Base-by-base conservation (phyloP, 1,284 basidiomycete genomes). In the Rhodotorula sp. region DNA sequence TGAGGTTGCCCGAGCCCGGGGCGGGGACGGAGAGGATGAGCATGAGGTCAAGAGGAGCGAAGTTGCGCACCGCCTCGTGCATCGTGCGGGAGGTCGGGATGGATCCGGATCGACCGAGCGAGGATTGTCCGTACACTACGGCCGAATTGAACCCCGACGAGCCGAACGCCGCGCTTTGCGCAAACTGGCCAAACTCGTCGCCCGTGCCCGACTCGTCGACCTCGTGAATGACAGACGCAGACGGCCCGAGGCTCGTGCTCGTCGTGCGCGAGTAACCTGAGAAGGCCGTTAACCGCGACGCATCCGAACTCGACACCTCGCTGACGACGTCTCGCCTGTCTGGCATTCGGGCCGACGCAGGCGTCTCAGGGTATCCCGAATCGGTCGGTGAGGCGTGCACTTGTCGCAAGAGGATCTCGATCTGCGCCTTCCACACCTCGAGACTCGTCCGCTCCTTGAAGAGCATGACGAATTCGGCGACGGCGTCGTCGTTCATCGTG, bases 391-490 rank as follows among this genome's bases (percentile, higher is more conserved):
- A 85, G 22, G 82, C 68, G 84, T 44, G 39, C 39, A 44, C 39
- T 82, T 52, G 63, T 30, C 44, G 49, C 47, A 94, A 87, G 29
- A 94, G 86, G 3, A 84, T 82, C 76, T 89, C 86, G 72, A 97
- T 89, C 68, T 89, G 89, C 52, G 84, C 84, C 77, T 86, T 88
- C 95, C 95, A 98, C 0, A 89, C 86, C 78, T 95, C 91, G 67
- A 94, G 84, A 6, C 89, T 89, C n/a, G 86, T 84, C n/a, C 89
- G 86, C 67, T 97, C 91, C 76, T 89, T 89, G 85, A 97, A 99
- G 76, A 91, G 89, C 62, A 99, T 86, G 77, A 96, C 92, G 81
- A 99, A 97, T 55, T 90, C 90, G 74, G 96, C 94, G 64, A 96
- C 84, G 48, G 86, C 85, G 78, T 95, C 92, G 78, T 97, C 92